phyloP scores from a whole-genome alignment of 805 yeast species.

The Saturnispora hagleri region DNA sequence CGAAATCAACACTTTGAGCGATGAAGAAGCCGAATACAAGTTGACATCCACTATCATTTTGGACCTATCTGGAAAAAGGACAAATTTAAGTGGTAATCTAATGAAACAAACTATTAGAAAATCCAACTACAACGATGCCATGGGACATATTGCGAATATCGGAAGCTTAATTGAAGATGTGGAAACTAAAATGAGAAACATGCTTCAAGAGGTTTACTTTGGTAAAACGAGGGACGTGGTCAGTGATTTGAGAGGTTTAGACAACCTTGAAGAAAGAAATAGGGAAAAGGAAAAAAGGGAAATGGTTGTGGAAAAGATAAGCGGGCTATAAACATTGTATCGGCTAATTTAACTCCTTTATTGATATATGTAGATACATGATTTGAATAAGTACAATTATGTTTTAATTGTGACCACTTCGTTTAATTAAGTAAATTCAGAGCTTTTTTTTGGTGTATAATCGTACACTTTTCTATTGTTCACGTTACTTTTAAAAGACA shows the following conservation, averaged over 20 bases:
- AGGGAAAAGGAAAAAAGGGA: conserved; percentile 33
- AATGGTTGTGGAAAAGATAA: conserved; percentile 11
- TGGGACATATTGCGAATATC: conserved; percentile 74
- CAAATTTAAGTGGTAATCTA: conserved; percentile 66
- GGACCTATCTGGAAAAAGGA: conserved; percentile 38
- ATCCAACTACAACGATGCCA: conserved; percentile 37
- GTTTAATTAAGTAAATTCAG: not conserved
- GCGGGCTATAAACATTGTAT: not conserved
- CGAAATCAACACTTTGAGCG: conserved; percentile 46
- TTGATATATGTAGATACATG: not conserved
- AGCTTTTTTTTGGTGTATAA: not conserved
- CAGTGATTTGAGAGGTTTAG: conserved; percentile 51
- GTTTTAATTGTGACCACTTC: not conserved
- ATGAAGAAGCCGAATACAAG: conserved; percentile 44
- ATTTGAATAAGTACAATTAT: not conserved
- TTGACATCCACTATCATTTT: conserved; percentile 84
- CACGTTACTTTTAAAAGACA: not conserved
- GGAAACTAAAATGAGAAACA: conserved; percentile 77
- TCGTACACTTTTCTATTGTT: not conserved
- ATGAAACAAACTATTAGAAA: conserved; percentile 72
- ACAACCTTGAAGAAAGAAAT: conserved; percentile 26
- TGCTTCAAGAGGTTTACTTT: conserved; percentile 88
- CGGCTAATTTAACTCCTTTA: too few species aligned
- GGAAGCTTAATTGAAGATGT: conserved; percentile 83
- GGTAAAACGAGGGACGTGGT: conserved; percentile 89